Percentiles rank a stretch among this genome's conserved stretches.
Evolutionary conservation across 2,329 filamentous ascomycete genomes (phyloP).

Genomic region (Pestalotiopsis sp.): DNA sequence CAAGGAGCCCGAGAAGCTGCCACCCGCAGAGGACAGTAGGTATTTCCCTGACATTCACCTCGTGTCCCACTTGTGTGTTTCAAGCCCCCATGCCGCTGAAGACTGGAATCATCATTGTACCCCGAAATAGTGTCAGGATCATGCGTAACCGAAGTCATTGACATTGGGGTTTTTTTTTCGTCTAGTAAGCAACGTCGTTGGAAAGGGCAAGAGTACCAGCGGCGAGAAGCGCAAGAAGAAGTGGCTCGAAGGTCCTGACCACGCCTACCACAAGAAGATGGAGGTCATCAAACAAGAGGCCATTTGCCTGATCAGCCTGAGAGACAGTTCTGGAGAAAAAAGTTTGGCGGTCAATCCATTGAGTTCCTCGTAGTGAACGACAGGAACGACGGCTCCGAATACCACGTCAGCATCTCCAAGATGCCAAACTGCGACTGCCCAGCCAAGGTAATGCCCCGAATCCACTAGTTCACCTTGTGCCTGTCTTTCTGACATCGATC

Average conservation of each 20-base stretch:
- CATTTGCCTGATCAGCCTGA: neutral
- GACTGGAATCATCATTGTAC: neutral
- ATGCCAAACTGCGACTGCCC: neutral
- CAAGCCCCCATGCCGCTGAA: neutral
- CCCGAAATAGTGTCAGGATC: neutral
- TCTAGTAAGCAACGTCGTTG: neutral
- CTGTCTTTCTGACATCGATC: neutral
- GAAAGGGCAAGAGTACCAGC: neutral
- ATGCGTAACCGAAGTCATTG: neutral
- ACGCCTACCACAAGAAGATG: neutral
- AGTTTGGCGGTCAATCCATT: neutral
- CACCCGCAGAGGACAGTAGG: neutral
- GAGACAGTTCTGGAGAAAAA: neutral
- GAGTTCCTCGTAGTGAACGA: neutral
- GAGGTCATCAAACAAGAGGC: neutral
- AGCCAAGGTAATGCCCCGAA: neutral
- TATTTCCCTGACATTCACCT: neutral
- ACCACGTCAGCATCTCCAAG: neutral
- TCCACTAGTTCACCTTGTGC: neutral
- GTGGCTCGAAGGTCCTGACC: neutral
- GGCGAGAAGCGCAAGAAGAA: conserved; percentile 2
- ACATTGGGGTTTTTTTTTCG: neutral
- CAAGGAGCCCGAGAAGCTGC: neutral
- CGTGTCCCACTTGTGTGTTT: neutral
- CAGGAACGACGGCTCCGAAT: neutral